These are phyloP conservation scores for Cyclotella choctawhatcheeana DNA, from an alignment of 108 stramenopile genomes.

Conservation along the genomic window DNA sequence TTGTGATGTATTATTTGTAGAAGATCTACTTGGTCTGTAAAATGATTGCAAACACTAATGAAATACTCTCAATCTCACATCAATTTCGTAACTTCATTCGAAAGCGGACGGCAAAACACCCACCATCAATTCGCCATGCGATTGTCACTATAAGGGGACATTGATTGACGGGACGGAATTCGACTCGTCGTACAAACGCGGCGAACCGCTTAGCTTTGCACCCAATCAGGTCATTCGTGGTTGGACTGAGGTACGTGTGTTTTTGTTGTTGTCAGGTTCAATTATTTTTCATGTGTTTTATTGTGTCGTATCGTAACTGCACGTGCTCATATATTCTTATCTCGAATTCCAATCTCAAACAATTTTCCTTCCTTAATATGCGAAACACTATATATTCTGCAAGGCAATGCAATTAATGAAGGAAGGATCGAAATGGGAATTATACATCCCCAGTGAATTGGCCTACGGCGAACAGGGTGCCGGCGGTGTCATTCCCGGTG, in stretches of 20 bases:
- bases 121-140: conserved; percentile 43
- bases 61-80: too few species aligned
- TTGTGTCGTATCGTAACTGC: too few species aligned
- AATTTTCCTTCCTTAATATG: too few species aligned
- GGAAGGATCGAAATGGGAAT: conserved; percentile 97
- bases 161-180: conserved; percentile 65
- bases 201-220: conserved; percentile 57
- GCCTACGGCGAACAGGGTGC: conserved; percentile 71
- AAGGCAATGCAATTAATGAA: conserved; percentile 94
- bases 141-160: conserved; percentile 58
- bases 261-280: neutral
- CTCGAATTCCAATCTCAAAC: neutral
- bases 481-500: conserved; percentile 61
- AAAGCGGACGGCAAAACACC: conserved; percentile 46
- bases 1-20: neutral
- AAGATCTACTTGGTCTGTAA: too few species aligned
- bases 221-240: conserved; percentile 67
- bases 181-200: conserved; percentile 64
- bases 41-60: too few species aligned
- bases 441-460: conserved; percentile 92
- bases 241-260: conserved; percentile 75
- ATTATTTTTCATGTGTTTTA: neutral
- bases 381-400: too few species aligned
- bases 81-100: neutral
- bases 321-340: too few species aligned